Evolutionary conservation across 2,329 filamentous ascomycete species (phyloP).

Genomic region (Dothideomycetes sp.): DNA sequence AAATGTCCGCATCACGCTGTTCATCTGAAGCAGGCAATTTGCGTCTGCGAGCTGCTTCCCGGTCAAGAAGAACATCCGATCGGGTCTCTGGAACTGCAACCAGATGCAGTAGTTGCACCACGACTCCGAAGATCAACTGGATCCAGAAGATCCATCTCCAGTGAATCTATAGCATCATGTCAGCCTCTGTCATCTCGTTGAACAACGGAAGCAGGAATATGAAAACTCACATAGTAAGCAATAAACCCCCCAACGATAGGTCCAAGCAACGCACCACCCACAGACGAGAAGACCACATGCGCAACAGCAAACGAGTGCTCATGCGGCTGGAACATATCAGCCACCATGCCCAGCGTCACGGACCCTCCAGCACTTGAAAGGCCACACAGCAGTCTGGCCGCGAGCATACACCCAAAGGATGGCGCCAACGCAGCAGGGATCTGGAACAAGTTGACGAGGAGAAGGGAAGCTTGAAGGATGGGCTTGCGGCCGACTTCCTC

Average conservation of each 20-base stretch:
- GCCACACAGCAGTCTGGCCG: constrained; percentile 36
- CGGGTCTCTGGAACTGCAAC: constrained; percentile 65
- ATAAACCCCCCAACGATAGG: constrained; percentile 23
- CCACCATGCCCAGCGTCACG: constrained; percentile 51
- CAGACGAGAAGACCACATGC: constrained; percentile 37
- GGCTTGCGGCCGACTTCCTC: constrained; percentile 38
- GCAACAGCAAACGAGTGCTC: constrained; percentile 47
- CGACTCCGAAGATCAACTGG: constrained; percentile 64
- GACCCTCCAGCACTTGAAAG: constrained; percentile 49
- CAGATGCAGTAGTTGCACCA: constrained; percentile 56
- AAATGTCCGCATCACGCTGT: constrained; percentile 49
- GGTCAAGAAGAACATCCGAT: constrained; percentile 63
- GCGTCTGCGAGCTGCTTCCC: constrained; percentile 60
- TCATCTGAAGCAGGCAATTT: too few species aligned
- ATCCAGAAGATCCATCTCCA: constrained; percentile 79
- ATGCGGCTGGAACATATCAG: constrained; percentile 47
- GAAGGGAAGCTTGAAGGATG: constrained; percentile 35
- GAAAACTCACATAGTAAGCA: not conserved
- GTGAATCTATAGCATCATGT: constrained; percentile 37
- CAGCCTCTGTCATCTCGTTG: too few species aligned
- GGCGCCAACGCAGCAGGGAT: constrained; percentile 29
- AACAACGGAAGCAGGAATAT: too few species aligned
- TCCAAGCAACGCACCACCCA: constrained; percentile 20
- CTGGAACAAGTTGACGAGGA: constrained; percentile 38
- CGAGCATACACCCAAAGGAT: constrained; percentile 28